Conservation (phyloP, 1,139 yeast genomes). For the Meyerozyma smithsonii region DNA sequence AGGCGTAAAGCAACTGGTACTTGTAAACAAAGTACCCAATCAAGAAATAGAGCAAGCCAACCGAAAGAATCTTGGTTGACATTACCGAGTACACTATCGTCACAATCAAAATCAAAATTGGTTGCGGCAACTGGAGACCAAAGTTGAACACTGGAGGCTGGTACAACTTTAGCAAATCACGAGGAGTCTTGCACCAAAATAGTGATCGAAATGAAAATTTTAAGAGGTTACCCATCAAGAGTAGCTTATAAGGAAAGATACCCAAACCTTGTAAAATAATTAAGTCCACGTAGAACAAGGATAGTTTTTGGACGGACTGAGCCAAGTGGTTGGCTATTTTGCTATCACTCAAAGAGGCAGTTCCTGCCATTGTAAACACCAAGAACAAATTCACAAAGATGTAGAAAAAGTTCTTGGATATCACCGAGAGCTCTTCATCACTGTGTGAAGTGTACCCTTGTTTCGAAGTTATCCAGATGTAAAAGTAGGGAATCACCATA, state of each 20-base stretch:
- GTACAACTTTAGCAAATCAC: conserved; percentile 64
- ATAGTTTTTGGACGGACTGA: conserved; percentile 60
- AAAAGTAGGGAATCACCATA: conserved; percentile 63
- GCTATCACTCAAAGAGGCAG: conserved; percentile 74
- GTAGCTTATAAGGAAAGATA: conserved; percentile 67
- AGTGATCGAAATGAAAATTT: conserved; percentile 15
- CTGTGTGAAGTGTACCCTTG: conserved; percentile 75
- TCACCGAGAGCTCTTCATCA: conserved; percentile 69
- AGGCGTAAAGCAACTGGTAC: conserved; percentile 72
- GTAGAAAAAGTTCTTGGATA: conserved; percentile 73
- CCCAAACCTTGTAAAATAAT: conserved; percentile 74
- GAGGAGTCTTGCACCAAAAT: conserved; percentile 44
- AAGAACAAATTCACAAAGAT: conserved; percentile 73
- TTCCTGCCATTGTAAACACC: conserved; percentile 77
- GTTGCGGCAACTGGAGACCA: conserved; percentile 79
- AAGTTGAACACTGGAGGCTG: conserved; percentile 78
- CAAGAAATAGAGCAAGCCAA: conserved; percentile 69
- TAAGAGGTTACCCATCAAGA: conserved; percentile 44
- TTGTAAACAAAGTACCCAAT: conserved; percentile 77
- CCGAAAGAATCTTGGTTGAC: conserved; percentile 68
- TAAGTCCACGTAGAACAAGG: conserved; percentile 70
- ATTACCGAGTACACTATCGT: conserved; percentile 73
- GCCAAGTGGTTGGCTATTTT: conserved; percentile 72
- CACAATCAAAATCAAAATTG: conserved; percentile 68
- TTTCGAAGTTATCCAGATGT: conserved; percentile 57